Evolutionary conservation across 352 stramenopile species (phyloP), one percentile per base, ranked within the genome.

Genomic region (Pythium scleroteichum): DNA sequence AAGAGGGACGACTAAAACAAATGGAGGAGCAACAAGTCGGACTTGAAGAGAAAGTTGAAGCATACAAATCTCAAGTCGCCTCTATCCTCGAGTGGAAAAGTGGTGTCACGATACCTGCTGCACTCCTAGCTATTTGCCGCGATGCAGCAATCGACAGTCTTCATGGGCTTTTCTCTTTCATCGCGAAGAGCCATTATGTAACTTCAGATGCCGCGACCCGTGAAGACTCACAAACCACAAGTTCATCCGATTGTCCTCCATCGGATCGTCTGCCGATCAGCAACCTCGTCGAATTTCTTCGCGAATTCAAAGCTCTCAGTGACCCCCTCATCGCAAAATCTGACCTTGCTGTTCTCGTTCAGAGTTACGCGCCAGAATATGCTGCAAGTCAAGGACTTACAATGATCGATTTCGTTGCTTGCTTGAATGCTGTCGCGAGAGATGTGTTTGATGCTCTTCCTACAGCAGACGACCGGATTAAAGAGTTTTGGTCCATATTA

Each of bases 31-130:
- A 75, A 8, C 71, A 87, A 26, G 76, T 75, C 16, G 52, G 66
- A 16, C 62, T 91, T 8, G 73, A 86, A 53, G 78, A 88, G 39
- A 81, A 75, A 33, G 51, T 63, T 12, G 63, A 80, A 42, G 57
- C 64, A 2, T 64, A 82, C 10, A 79, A 85, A 56, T 63, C 49
- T 13, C 78, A 88, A 42, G 45, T 90, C 10, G 27, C 66, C 23
- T 69, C 71, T 6, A 73, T 88, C n/a, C 42, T 84, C 14, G 79
- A 86, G n/a, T 88, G 75, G 72, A 67, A 87, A 44, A 70, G 68
- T 13, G 74, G 69, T 17, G 48, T 79, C 2, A 48, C 62, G 5
- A 49, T 88, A 16, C 77, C 81, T 4, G 57, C 80, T 38, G 62
- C 78, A n/a, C 64, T 90, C 22, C 59, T 90, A 12, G 45, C 56